A percentile compares a stretch with the other conserved stretches of the same genome.
Evolutionary conservation across 495 filamentous ascomycete species (phyloP).

Genomic region (Jackrogersella multiformis): DNA sequence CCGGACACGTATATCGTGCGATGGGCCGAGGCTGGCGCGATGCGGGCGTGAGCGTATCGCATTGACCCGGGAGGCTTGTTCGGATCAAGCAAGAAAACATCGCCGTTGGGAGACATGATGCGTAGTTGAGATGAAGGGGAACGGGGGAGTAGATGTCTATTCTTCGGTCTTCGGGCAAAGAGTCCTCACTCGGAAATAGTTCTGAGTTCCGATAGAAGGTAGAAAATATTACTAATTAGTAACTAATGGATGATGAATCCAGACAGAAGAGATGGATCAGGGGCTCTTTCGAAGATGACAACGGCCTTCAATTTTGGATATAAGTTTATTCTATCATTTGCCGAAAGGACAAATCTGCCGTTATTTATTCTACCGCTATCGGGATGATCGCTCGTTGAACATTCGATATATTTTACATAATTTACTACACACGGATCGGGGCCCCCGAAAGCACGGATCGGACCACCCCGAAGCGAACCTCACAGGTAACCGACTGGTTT

Average conservation of each 20-base stretch:
- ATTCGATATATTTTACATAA: neutral
- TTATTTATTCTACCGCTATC: neutral
- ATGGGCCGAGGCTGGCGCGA: constrained; percentile 44
- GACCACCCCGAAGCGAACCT: neutral
- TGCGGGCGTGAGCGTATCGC: constrained; percentile 47
- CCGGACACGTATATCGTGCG: constrained; percentile 51
- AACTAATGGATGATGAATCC: neutral
- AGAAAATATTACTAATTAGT: neutral
- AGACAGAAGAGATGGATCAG: neutral
- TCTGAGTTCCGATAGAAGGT: neutral
- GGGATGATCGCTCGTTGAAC: neutral
- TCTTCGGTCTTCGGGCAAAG: too few species aligned
- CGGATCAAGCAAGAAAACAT: constrained; percentile 51
- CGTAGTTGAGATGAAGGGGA: neutral
- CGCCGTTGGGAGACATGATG: constrained; percentile 48
- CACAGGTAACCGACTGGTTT: neutral
- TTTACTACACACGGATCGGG: neutral
- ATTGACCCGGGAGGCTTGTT: constrained; percentile 38
- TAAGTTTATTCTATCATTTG: neutral
- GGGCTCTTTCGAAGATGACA: neutral
- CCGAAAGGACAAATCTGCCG: neutral
- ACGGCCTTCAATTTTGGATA: neutral
- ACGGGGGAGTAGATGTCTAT: neutral
- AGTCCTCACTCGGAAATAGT: neutral
- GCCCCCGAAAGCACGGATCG: neutral